Percentiles rank a stretch among this genome's conserved stretches.
phyloP scores from a whole-genome alignment of 1,284 basidiomycete genomes.

The Veloboletus limbatus region DNA sequence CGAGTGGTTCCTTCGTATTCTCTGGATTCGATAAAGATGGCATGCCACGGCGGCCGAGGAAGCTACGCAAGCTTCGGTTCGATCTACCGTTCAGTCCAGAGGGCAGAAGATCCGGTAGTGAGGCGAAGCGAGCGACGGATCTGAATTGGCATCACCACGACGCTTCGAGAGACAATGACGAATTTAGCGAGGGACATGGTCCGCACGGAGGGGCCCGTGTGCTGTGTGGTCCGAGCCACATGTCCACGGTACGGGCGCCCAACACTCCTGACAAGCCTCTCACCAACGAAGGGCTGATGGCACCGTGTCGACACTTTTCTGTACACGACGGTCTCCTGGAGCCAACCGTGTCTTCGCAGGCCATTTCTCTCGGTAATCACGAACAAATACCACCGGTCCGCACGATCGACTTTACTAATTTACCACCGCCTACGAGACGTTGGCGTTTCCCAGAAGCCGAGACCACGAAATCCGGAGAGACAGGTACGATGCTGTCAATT shows the following conservation, averaged over 20 bases:
- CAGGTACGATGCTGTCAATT: constrained; percentile 5
- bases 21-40: constrained; percentile 32
- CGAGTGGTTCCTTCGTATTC: constrained; percentile 26
- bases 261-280: constrained; percentile 14
- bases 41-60: constrained; percentile 30
- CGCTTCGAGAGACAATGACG: neutral
- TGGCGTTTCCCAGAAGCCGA: constrained; percentile 9
- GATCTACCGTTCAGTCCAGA: constrained; percentile 27
- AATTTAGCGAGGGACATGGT: neutral
- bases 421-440: constrained; percentile 14
- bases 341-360: neutral
- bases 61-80: constrained; percentile 27
- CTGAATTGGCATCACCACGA: constrained; percentile 2
- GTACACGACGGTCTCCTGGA: neutral
- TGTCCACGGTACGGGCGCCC: neutral
- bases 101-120: neutral
- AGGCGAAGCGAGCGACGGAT: neutral
- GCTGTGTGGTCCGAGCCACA: neutral
- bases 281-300: neutral
- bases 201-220: neutral
- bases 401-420: constrained; percentile 31
- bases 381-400: constrained; percentile 10
- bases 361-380: neutral
- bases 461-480: neutral
- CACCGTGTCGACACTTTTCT: neutral